A percentile compares a stretch with the other conserved stretches of the same genome.
Evolutionary conservation across 2,329 filamentous ascomycete genomes (phyloP).

Genomic region (Clarireedia monteithiana): DNA sequence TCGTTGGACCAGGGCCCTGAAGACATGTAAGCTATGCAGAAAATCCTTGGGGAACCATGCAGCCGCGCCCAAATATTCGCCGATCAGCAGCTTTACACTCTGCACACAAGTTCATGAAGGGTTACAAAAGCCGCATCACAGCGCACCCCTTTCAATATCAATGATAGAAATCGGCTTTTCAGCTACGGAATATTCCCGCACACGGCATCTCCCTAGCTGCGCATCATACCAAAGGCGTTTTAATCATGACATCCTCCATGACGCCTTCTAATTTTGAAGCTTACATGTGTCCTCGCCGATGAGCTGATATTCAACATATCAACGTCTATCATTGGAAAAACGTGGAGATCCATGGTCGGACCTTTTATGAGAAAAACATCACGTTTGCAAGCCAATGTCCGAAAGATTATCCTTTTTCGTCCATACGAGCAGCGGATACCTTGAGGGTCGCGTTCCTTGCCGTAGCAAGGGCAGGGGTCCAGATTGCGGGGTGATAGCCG

Average conservation of each 20-base stretch:
- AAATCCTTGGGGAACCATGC: background rate
- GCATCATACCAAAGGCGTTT: slow-evolving; percentile 3
- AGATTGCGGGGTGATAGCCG: slow-evolving; percentile 3
- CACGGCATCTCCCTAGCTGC: background rate
- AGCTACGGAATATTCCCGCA: background rate
- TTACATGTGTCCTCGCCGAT: slow-evolving; percentile 6
- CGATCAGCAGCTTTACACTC: background rate
- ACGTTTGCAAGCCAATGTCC: background rate
- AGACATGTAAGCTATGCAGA: background rate
- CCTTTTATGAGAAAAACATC: background rate
- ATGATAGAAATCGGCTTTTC: background rate
- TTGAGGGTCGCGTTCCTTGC: background rate
- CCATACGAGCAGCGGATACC: slow-evolving; percentile 6
- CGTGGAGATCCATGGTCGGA: background rate
- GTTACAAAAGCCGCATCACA: background rate
- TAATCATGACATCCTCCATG: background rate
- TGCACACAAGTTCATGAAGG: background rate
- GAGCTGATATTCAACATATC: background rate
- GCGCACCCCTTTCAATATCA: too few species aligned
- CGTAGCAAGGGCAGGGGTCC: background rate
- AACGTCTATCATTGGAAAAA: slow-evolving; percentile 4
- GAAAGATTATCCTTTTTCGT: background rate
- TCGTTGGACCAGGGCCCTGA: slow-evolving; percentile 1
- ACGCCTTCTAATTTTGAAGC: background rate
- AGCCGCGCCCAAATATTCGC: background rate